These are phyloP conservation scores for Leccinum rimulosum DNA, from an alignment of 768 basidiomycete species.

Conservation along the genomic window DNA sequence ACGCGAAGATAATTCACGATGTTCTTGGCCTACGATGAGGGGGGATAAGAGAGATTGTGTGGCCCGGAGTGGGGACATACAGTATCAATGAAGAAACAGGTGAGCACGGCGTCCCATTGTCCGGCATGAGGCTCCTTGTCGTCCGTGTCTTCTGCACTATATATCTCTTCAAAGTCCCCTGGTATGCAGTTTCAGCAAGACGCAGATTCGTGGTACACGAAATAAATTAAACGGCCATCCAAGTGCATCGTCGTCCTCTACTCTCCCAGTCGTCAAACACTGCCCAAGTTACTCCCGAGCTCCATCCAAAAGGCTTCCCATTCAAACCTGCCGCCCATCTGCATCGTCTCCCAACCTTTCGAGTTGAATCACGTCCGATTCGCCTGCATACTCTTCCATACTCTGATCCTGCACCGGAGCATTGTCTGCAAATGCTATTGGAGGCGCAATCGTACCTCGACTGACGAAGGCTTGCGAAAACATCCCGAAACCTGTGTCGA, in stretches of 20 bases:
- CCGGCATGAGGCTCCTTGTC: conserved; percentile 67
- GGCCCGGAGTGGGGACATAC: conserved; percentile 38
- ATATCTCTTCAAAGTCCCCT: conserved; percentile 95
- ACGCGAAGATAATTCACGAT: conserved; percentile 86
- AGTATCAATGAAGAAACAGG: conserved; percentile 97
- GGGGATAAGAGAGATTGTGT: too few relatives aligned
- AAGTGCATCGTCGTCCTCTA: too few relatives aligned
- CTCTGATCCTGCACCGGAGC: background rate
- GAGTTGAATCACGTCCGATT: too few relatives aligned
- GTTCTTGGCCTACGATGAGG: conserved; percentile 72
- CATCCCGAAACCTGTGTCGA: background rate
- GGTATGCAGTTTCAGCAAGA: conserved; percentile 4
- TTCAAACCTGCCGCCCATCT: too few relatives aligned
- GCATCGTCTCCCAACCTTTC: too few relatives aligned
- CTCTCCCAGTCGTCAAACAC: too few relatives aligned
- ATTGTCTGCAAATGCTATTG: background rate
- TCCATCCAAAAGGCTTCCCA: too few relatives aligned
- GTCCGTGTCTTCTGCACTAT: conserved; percentile 53
- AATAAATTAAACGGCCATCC: too few relatives aligned
- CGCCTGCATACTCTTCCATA: too few relatives aligned
- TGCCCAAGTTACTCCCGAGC: too few relatives aligned
- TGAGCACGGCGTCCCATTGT: conserved; percentile 85
- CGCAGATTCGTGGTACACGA: too few relatives aligned
- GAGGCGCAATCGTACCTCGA: background rate
- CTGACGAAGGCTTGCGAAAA: background rate